Percentiles rank a stretch among this genome's conserved stretches.
phyloP scores from a whole-genome alignment of 495 filamentous ascomycete species.

The Trichocladium antarcticum region DNA sequence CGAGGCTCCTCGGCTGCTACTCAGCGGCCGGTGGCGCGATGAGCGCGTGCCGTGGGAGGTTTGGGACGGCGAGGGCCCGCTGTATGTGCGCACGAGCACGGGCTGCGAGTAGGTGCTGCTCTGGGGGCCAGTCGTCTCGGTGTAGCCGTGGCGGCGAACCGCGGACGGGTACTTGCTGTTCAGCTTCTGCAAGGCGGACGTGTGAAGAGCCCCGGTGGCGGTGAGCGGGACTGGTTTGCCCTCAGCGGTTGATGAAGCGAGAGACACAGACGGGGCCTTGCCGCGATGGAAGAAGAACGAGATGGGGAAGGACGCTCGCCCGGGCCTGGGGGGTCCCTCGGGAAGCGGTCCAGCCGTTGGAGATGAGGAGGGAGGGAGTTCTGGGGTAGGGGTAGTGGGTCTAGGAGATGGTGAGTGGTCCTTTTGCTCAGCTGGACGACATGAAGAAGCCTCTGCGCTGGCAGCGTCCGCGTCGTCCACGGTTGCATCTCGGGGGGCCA shows the following conservation, averaged over 20 bases:
- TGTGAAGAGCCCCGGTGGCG: conserved; percentile 30
- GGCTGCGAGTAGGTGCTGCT: conserved; percentile 45
- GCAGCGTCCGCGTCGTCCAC: conserved; percentile 14
- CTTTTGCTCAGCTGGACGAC: neutral
- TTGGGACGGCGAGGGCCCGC: conserved; percentile 25
- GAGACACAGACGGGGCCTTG: conserved; percentile 31
- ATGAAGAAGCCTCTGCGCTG: conserved; percentile 9
- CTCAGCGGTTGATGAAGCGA: conserved; percentile 36
- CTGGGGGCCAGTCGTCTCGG: conserved; percentile 37
- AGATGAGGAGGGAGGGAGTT: conserved; percentile 15
- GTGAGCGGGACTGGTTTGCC: conserved; percentile 37
- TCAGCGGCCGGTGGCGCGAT: conserved; percentile 16
- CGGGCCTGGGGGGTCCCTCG: neutral
- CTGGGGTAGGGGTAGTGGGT: neutral
- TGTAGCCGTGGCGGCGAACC: conserved; percentile 30
- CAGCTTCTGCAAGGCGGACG: conserved; percentile 35
- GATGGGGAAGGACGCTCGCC: conserved; percentile 22
- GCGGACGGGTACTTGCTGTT: conserved; percentile 34
- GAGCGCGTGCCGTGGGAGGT: conserved; percentile 12
- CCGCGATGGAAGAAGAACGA: conserved; percentile 29
- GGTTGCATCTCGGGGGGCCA: conserved; percentile 6
- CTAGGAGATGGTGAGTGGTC: neutral
- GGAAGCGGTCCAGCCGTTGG: neutral
- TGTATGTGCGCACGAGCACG: conserved; percentile 47
- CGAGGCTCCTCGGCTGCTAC: conserved; percentile 19